Evolutionary conservation across 2,329 filamentous ascomycete genomes (phyloP).

Genomic region (Shiraia sp.): DNA sequence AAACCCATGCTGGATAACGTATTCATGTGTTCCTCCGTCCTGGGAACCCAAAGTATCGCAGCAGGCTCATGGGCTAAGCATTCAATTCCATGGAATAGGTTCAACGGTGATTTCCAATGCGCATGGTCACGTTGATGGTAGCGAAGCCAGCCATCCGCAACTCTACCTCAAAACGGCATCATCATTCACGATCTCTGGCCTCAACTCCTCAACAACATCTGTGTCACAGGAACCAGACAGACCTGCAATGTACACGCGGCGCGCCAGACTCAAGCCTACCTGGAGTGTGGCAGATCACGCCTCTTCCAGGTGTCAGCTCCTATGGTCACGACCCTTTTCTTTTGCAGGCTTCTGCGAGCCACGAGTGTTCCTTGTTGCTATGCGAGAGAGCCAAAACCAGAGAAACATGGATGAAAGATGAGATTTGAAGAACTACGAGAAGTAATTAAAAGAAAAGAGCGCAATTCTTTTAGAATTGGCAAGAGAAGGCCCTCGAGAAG

Average conservation of each 20-base stretch:
- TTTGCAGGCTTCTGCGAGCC: constrained; percentile 3
- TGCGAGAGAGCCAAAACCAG: constrained; percentile 5
- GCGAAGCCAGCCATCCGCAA: background rate
- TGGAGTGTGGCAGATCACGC: background rate
- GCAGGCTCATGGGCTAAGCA: no score
- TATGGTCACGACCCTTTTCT: constrained; percentile 5
- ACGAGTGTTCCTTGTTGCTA: constrained; percentile 12
- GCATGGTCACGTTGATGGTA: no score
- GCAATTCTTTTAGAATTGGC: no score
- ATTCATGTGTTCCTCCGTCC: no score
- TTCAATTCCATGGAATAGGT: no score
- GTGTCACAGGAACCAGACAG: constrained; percentile 11
- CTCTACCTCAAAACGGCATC: constrained; percentile 2
- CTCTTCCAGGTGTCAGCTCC: constrained; percentile 1
- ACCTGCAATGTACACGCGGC: constrained; percentile 5
- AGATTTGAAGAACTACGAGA: background rate
- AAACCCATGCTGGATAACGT: no score
- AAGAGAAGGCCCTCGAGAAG: no score
- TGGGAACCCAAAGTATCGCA: no score
- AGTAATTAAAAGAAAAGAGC: no score
- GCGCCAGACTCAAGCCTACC: constrained; percentile 4
- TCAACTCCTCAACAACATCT: constrained; percentile 13
- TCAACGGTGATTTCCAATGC: no score
- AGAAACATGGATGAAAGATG: background rate
- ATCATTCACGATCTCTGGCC: constrained; percentile 5